phyloP scores from a whole-genome alignment of 2,329 filamentous ascomycete genomes.

The Atkinsonella hypoxylon region DNA sequence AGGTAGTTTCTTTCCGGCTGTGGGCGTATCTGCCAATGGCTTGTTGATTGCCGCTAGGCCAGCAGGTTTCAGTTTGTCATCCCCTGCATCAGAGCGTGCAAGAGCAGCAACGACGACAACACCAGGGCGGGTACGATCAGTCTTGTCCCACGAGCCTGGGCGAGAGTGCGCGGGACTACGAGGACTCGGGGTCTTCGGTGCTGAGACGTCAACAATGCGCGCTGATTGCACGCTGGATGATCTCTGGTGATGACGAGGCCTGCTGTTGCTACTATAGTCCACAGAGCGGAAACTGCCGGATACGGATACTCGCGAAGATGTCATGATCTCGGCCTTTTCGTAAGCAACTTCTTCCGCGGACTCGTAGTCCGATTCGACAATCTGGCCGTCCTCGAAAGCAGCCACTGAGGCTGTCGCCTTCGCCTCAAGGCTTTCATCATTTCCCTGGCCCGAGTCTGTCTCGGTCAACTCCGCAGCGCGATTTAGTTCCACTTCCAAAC shows the following conservation, averaged over 20 bases:
- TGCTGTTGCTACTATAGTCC: slow-evolving; percentile 35
- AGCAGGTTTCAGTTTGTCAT: slow-evolving; percentile 12
- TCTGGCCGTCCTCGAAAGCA: not conserved
- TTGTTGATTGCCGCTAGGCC: not conserved
- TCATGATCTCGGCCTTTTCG: slow-evolving; percentile 47
- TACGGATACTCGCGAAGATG: slow-evolving; percentile 43
- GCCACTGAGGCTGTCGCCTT: not conserved
- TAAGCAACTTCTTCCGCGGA: slow-evolving; percentile 34
- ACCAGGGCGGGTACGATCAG: slow-evolving; percentile 29
- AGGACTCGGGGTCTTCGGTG: slow-evolving; percentile 39
- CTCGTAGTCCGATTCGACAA: slow-evolving; percentile 15
- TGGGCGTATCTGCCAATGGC: not conserved
- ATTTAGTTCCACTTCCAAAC: not conserved
- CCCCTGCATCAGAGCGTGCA: slow-evolving; percentile 26
- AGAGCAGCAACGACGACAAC: slow-evolving; percentile 26
- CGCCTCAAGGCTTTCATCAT: slow-evolving; percentile 2
- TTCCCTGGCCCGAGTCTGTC: not conserved
- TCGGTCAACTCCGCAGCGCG: not conserved
- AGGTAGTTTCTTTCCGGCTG: not conserved
- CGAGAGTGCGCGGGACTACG: slow-evolving; percentile 40
- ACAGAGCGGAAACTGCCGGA: slow-evolving; percentile 38
- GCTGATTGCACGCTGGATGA: slow-evolving; percentile 41
- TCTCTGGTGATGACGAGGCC: slow-evolving; percentile 23
- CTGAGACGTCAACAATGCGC: slow-evolving; percentile 44
- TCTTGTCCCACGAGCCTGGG: slow-evolving; percentile 32